Conservation (phyloP, 495 filamentous ascomycete genomes). For the Hypoxylon rickii region DNA sequence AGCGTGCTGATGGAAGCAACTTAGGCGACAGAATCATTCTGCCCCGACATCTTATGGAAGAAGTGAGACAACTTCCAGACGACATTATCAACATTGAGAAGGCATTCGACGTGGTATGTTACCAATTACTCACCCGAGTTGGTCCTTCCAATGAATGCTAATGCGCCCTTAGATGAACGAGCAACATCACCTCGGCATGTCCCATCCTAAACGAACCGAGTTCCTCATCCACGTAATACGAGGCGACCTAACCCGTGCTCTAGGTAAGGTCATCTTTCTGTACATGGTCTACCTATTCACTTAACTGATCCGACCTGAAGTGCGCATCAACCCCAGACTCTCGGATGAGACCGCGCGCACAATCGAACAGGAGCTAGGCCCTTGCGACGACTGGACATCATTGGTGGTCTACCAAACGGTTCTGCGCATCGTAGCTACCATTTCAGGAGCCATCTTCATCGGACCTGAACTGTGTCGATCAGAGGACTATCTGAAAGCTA, state of each 20-base stretch:
- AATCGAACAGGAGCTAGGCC: slow-evolving; percentile 32
- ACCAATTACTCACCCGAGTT: not conserved
- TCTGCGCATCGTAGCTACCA: slow-evolving; percentile 56
- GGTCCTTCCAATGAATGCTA: slow-evolving; percentile 5
- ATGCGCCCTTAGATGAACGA: slow-evolving; percentile 18
- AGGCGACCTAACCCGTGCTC: slow-evolving; percentile 22
- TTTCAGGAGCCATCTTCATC: slow-evolving; percentile 64
- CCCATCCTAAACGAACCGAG: not conserved
- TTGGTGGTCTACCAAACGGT: slow-evolving; percentile 45
- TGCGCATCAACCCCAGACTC: slow-evolving; percentile 30
- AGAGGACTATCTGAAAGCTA: slow-evolving; percentile 60
- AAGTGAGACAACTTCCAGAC: slow-evolving; percentile 45
- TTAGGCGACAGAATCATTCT: slow-evolving; percentile 38
- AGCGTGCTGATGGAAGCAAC: too few relatives aligned
- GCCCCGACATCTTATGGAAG: slow-evolving; percentile 38
- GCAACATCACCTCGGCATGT: slow-evolving; percentile 15
- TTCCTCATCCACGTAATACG: slow-evolving; percentile 18
- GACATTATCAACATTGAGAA: slow-evolving; percentile 42
- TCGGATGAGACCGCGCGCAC: slow-evolving; percentile 25
- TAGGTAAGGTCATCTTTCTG: slow-evolving; percentile 7
- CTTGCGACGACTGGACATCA: slow-evolving; percentile 48
- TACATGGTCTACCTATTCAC: not conserved
- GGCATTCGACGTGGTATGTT: slow-evolving; percentile 36
- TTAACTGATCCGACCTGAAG: slow-evolving; percentile 2
- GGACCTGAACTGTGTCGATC: slow-evolving; percentile 58